Base-by-base conservation (phyloP, 108 stramenopile genomes). In the Skeletonema tropicum region DNA sequence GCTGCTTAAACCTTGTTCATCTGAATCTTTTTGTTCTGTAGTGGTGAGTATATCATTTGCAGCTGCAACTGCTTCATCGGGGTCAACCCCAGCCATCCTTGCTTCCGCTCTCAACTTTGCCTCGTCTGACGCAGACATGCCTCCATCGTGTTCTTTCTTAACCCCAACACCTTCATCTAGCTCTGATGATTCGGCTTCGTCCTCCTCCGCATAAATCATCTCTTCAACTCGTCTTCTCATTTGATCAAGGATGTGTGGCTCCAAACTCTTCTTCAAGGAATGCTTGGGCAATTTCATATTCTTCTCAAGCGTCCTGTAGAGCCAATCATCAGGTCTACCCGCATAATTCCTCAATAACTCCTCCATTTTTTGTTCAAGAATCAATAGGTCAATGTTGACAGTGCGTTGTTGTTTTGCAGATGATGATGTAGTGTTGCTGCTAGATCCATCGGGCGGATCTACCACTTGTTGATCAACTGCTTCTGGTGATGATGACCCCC, bases 231-330 rank as follows among this genome's bases (percentile, higher is more conserved):
- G 61, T 0, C 36, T 19, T 38, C 32, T 62, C 61, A 62, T 62
- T n/a, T 62, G 35, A 17, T 33, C 32, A n/a, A 62, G 7, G 8
- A 62, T 62, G 33, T 62, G 61, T 21, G 61, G 31, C 31, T 62
- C 61, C n/a, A 62, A 25, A 0, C 17, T 62, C n/a, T 36, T 38
- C 8, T 17, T 19, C 9, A 62, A 21, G 0, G 61, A 62, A 33
- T 62, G 36, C 36, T 62, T 62, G 5, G 61, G 61, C 17, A 62
- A 38, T 17, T n/a, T 19, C 61, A 62, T 62, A 25, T 62, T 62
- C 61, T 62, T 62, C 33, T 62, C 61, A 9, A 62, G 19, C 8
- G 61, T 62, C 21, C 61, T 9, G 21, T 19, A 38, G 10, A 62
- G 61, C 61, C 61, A 62, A 25, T 62, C 61, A 17, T 62, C 61